Percentiles rank a stretch among this genome's conserved stretches.
Evolutionary conservation across 108 stramenopile species (phyloP).

Genomic region (Discostella stelligeroides): DNA sequence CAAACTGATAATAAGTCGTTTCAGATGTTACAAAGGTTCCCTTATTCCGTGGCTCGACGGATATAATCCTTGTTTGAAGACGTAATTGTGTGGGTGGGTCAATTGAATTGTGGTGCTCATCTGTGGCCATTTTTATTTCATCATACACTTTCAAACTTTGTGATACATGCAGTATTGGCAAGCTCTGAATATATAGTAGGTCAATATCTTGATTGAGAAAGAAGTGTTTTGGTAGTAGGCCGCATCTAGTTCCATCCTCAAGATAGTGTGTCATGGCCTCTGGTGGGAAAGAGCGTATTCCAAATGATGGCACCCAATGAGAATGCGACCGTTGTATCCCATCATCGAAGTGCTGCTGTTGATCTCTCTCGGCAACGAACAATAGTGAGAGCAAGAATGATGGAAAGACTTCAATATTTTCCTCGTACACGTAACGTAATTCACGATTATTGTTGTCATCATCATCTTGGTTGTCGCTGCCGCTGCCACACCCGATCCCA

Average conservation of each 20-base stretch:
- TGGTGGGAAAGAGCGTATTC: slow-evolving; percentile 78
- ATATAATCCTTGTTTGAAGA: slow-evolving; percentile 33
- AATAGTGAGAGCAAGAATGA: slow-evolving; percentile 61
- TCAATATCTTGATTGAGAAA: slow-evolving; percentile 23
- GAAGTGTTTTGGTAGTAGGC: slow-evolving; percentile 33
- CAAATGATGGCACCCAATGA: slow-evolving; percentile 15
- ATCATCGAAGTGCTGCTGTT: not conserved
- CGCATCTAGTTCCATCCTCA: slow-evolving; percentile 48
- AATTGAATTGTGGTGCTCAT: not conserved
- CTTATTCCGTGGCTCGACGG: slow-evolving; percentile 64
- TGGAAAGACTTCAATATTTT: slow-evolving; percentile 65
- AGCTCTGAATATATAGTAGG: slow-evolving; percentile 16
- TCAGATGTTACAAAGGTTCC: slow-evolving; percentile 81
- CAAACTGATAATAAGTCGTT: slow-evolving; percentile 31
- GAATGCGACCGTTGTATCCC: not conserved
- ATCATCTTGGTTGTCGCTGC: slow-evolving; percentile 16
- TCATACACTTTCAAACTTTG: slow-evolving; percentile 64
- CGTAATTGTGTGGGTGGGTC: slow-evolving; percentile 24
- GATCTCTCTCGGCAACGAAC: slow-evolving; percentile 49
- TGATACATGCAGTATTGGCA: slow-evolving; percentile 71
- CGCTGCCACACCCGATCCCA: slow-evolving; percentile 71
- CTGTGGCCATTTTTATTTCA: slow-evolving; percentile 9
- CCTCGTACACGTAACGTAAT: slow-evolving; percentile 65
- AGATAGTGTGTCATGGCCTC: slow-evolving; percentile 31
- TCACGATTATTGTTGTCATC: slow-evolving; percentile 33